A percentile compares a stretch with the other conserved stretches of the same genome.
Conservation (phyloP, 2,329 filamentous ascomycete species). For the Exophiala oligosperma region DNA sequence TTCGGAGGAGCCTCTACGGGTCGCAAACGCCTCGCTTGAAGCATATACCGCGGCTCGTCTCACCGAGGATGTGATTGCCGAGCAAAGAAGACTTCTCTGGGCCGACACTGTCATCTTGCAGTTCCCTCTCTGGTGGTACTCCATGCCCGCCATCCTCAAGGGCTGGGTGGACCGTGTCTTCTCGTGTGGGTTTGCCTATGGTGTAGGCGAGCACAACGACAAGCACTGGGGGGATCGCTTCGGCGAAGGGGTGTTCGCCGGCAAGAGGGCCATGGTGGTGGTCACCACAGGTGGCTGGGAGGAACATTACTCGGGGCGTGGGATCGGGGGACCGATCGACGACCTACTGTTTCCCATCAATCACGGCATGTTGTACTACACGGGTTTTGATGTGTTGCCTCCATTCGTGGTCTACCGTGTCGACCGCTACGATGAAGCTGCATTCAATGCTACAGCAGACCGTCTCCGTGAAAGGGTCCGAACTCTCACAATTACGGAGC, state of each 20-base stretch:
- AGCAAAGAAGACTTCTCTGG: constrained; percentile 8
- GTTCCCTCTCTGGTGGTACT: constrained; percentile 6
- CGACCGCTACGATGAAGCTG: constrained; percentile 1
- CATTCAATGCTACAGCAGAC: neutral
- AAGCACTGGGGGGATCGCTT: constrained; percentile 6
- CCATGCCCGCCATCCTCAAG: constrained; percentile 8
- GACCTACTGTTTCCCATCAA: constrained; percentile 7
- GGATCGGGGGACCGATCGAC: constrained; percentile 3
- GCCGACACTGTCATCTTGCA: constrained; percentile 4
- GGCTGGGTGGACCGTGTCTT: constrained; percentile 7
- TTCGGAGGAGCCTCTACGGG: neutral
- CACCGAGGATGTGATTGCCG: constrained; percentile 1
- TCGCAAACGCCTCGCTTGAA: neutral
- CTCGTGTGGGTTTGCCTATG: constrained; percentile 7
- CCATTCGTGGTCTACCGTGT: neutral
- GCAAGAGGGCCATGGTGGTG: constrained; percentile 3
- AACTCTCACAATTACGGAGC: neutral
- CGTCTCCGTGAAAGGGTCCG: constrained; percentile 3
- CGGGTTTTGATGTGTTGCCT: constrained; percentile 2
- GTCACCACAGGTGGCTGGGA: constrained; percentile 4
- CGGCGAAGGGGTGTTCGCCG: constrained; percentile 6
- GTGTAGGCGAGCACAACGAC: constrained; percentile 8
- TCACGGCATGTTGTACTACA: constrained; percentile 6
- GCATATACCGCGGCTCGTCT: neutral
- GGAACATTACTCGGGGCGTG: constrained; percentile 1